These are phyloP conservation scores for Globisporangium abappressorium DNA, from an alignment of 352 stramenopile genomes.

Conservation along the genomic window DNA sequence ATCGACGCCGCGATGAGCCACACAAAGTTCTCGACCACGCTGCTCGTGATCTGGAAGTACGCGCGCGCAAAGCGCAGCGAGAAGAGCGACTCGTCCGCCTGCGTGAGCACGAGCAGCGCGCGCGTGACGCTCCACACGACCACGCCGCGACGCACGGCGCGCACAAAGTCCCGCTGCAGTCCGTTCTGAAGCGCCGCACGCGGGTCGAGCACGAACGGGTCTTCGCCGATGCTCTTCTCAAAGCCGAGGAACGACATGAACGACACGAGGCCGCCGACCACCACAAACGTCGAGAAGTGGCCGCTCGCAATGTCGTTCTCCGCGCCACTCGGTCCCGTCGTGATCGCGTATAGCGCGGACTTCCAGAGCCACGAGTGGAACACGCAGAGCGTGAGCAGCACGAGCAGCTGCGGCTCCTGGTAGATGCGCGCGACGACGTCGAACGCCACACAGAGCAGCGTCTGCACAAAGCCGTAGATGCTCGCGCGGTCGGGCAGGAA, in stretches of 20 bases:
- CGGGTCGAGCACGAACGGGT: slow-evolving; percentile 55
- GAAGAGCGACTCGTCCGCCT: slow-evolving; percentile 16
- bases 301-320: background rate
- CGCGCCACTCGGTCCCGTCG: background rate
- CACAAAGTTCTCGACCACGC: slow-evolving; percentile 43
- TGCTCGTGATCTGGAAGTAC: slow-evolving; percentile 45
- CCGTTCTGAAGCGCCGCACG: slow-evolving; percentile 29
- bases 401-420: slow-evolving; percentile 42
- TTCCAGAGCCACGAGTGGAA: slow-evolving; percentile 55
- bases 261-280: slow-evolving; percentile 34
- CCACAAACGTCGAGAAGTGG: slow-evolving; percentile 35
- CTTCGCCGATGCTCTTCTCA: slow-evolving; percentile 36
- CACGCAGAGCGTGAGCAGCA: slow-evolving; percentile 42
- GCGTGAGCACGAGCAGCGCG: slow-evolving; percentile 28
- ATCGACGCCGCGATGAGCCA: slow-evolving; percentile 38
- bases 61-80: slow-evolving; percentile 23
- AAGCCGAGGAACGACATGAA: slow-evolving; percentile 44
- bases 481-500: slow-evolving; percentile 21
- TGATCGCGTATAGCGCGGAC: slow-evolving; percentile 12
- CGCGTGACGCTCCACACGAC: slow-evolving; percentile 32
- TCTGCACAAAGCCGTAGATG: slow-evolving; percentile 31
- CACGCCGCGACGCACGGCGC: slow-evolving; percentile 38
- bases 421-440: slow-evolving; percentile 30
- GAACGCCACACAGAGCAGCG: slow-evolving; percentile 29
- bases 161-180: slow-evolving; percentile 44